Evolutionary conservation across 2,329 filamentous ascomycete genomes (phyloP).

Genomic region (Leptographium radiaticola): DNA sequence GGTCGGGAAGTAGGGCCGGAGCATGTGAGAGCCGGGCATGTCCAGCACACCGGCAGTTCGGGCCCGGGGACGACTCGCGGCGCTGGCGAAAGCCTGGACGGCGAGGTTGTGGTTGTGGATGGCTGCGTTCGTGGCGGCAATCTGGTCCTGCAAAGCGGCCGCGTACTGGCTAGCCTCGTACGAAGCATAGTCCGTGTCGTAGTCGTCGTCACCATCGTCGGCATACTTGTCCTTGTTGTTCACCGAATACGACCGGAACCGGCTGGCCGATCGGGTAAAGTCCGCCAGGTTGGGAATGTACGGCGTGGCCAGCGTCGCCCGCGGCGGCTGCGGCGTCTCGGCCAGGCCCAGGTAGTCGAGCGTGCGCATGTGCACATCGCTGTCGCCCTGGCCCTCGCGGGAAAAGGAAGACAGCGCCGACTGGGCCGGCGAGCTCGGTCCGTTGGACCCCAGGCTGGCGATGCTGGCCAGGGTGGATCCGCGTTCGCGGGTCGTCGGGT

Average conservation of each 20-base stretch:
- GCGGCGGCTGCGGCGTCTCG: conserved; percentile 75
- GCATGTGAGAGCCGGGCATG: conserved; percentile 51
- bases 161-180: conserved; percentile 47
- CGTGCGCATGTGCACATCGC: conserved; percentile 77
- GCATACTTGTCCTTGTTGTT: conserved; percentile 98
- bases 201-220: conserved; percentile 70
- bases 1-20: conserved; percentile 65
- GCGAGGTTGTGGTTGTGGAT: conserved; percentile 89
- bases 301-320: conserved; percentile 60
- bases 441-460: conserved; percentile 82
- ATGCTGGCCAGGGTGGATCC: conserved; percentile 73
- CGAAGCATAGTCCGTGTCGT: conserved; percentile 37
- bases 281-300: conserved; percentile 65
- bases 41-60: conserved; percentile 87
- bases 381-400: conserved; percentile 70
- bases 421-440: conserved; percentile 73
- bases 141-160: conserved; percentile 46
- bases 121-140: conserved; percentile 50
- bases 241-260: conserved; percentile 94
- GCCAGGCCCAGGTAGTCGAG: conserved; percentile 91
- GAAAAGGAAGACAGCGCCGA: conserved; percentile 81
- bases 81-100: conserved; percentile 81
- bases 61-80: conserved; percentile 70
- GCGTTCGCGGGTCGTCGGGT: conserved; percentile 59
- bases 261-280: conserved; percentile 64